Base-by-base conservation (phyloP, 495 filamentous ascomycete genomes). In the Penicillium nucicola region DNA sequence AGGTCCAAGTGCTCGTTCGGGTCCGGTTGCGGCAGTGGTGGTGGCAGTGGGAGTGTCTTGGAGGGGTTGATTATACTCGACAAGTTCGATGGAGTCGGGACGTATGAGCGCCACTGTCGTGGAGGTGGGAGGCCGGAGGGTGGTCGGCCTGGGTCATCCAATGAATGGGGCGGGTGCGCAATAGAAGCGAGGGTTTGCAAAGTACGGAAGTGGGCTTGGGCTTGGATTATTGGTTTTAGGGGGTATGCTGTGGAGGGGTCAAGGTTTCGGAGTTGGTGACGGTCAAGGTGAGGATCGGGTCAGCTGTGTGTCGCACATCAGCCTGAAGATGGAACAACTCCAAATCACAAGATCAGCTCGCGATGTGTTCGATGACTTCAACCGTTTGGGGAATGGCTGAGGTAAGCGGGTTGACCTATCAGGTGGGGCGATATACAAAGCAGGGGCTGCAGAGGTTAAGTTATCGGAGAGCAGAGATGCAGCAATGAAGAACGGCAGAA, bases 41-140 rank as follows among this genome's bases (percentile, higher is more conserved):
- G 20, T 22, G 5, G 20, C 20, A 22, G 20, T 5, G 40, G 33
- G 28, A 22, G 52, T 25, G 38, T 32, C 51, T 35, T 53, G 55
- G 41, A 52, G 40, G 47, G 61, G 42, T 44, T 65, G 52, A 48
- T 62, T 37, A 56, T 67, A 69, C 13, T 74, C 61, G 57, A 61
- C 62, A 48, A 76, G 68, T 51, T 73, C 70, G 44, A 71, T 66
- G 48, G 59, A 65, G 40, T 54, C 64, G 50, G 48, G 49, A 49
- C 45, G 55, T 45, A 51, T 41, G 43, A 58, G 44, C 59, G 57
- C 61, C 60, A 67, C 64, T 52, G 50, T 71, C 55, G 63, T 42
- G 20, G 50, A 54, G 30, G 50, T 20, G 32, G 39, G 52, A 32
- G 58, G 56, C 59, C 59, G 59, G 52, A 50, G 28, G 28, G 34